phyloP scores from a whole-genome alignment of 768 basidiomycete genomes.

The Tulasnella sp. region DNA sequence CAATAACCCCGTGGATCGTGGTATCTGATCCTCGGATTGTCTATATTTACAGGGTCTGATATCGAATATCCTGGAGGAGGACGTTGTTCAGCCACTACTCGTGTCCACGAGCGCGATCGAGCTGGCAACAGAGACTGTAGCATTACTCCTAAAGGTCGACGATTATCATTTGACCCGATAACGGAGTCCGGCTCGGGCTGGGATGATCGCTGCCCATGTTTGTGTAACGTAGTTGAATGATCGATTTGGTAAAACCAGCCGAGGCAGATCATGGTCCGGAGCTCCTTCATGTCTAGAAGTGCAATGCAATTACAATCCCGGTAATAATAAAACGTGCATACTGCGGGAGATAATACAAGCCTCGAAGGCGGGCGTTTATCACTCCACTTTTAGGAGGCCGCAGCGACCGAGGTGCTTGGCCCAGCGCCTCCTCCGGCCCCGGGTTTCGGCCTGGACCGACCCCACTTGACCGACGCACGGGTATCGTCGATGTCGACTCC shows the following conservation, averaged over 20 bases:
- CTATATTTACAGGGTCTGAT: constrained; percentile 73
- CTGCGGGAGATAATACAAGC: not conserved
- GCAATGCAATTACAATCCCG: constrained; percentile 6
- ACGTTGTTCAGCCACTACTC: constrained; percentile 93
- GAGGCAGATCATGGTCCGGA: not conserved
- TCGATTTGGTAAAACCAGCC: not conserved
- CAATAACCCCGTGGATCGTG: not conserved
- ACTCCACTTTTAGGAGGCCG: not conserved
- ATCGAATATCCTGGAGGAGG: constrained; percentile 96
- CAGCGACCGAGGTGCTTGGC: not conserved
- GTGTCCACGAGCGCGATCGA: constrained; percentile 96
- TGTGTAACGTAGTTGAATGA: not conserved
- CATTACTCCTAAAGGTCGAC: constrained; percentile 92
- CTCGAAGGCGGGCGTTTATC: not conserved
- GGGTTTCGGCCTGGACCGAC: constrained; percentile 49
- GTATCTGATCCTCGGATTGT: not conserved
- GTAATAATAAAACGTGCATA: not conserved
- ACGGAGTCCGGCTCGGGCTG: not conserved
- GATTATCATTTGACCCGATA: constrained; percentile 54
- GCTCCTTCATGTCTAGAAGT: not conserved
- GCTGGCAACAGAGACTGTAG: constrained; percentile 96
- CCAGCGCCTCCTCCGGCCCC: constrained; percentile 8
- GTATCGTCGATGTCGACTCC: constrained; percentile 86
- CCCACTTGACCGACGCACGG: constrained; percentile 81
- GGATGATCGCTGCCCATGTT: not conserved